Percentiles rank a stretch among this genome's conserved stretches.
These are phyloP conservation scores for Talaromyces wortmannii DNA, from an alignment of 495 filamentous ascomycete species.

Conservation along the genomic window DNA sequence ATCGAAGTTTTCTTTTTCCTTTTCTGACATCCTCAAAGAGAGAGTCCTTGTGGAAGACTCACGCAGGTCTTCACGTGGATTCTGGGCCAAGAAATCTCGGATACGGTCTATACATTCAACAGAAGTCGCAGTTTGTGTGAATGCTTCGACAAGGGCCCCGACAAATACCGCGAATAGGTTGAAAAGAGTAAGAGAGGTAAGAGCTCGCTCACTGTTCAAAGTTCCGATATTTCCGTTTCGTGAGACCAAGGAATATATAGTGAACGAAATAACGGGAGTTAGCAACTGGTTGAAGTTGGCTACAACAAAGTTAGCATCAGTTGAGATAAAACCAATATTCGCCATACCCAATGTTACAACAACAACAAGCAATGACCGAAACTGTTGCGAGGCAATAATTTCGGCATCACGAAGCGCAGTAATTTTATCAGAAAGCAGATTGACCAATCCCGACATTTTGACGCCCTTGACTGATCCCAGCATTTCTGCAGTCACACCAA, in stretches of 20 bases:
- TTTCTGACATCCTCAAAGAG: not conserved
- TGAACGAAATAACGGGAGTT: constrained; percentile 29
- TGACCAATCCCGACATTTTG: constrained; percentile 52
- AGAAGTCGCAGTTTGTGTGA: constrained; percentile 30
- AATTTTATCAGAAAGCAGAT: constrained; percentile 25
- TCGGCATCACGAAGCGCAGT: constrained; percentile 37
- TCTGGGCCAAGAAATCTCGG: constrained; percentile 31
- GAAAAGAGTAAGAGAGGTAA: constrained; percentile 44
- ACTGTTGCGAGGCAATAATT: constrained; percentile 28
- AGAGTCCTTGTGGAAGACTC: constrained; percentile 9
- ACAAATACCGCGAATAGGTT: constrained; percentile 37
- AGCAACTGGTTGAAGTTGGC: constrained; percentile 24
- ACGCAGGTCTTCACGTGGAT: constrained; percentile 3
- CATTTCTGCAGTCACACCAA: constrained; percentile 41
- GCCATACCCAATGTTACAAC: constrained; percentile 20
- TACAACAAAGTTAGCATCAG: constrained; percentile 16
- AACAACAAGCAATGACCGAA: constrained; percentile 30
- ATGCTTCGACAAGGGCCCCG: constrained; percentile 27
- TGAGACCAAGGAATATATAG: constrained; percentile 15
- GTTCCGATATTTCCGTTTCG: constrained; percentile 7
- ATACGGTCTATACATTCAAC: constrained; percentile 41
- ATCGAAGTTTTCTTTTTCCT: not conserved
- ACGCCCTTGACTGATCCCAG: constrained; percentile 49
- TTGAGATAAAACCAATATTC: not conserved
- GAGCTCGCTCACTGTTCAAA: constrained; percentile 24